Evolutionary conservation across 805 yeast genomes (phyloP), one percentile per base, ranked within the genome.

Genomic region (Jamesozyma jinghongensis): DNA sequence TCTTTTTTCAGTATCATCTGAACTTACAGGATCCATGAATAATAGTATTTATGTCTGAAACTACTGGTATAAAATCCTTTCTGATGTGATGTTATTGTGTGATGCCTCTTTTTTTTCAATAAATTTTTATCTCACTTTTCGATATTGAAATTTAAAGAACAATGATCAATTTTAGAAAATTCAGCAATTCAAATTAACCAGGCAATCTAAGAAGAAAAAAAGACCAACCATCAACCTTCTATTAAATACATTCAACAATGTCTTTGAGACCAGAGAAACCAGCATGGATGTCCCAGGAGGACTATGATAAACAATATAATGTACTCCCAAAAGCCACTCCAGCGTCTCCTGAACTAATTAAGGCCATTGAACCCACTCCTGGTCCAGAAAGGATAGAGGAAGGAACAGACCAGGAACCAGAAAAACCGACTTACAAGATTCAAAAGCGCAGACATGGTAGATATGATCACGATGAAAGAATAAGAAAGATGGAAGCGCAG

Each of bases 271-370:
- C 65, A 22, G 64, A 61, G 19, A 62, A 61, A 38, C 64, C 66
- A 35, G 55, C 58, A 35, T 57, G 63, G 61, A 61, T 62, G 66
- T 58, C 65, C 38, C 61, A 63, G 38, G 63, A 61, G 42, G 63
- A 62, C 38, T 59, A 59, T 40, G 60, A 61, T 46, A 49, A 50
- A 33, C 56, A 59, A 41, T 57, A 59, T 47, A 56, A 57, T 19
- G 38, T 22, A 1, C 11, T 17, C 5, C 35, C 34, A 13, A 35
- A 31, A 4, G 14, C 25, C 7, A 19, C 14, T 6, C 3, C 25
- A 3, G 30, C 11, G 3, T 16, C n/a, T 4, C 16, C 36, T 4
- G 14, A 12, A 7, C 26, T 10, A 22, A 10, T 10, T 7, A 22
- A 22, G 25, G 29, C 19, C 11, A 17, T 11, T 19, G 36, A 27